A percentile compares a stretch with the other conserved stretches of the same genome.
phyloP scores from a whole-genome alignment of 768 basidiomycete species.

The Flagelloscypha sp. region DNA sequence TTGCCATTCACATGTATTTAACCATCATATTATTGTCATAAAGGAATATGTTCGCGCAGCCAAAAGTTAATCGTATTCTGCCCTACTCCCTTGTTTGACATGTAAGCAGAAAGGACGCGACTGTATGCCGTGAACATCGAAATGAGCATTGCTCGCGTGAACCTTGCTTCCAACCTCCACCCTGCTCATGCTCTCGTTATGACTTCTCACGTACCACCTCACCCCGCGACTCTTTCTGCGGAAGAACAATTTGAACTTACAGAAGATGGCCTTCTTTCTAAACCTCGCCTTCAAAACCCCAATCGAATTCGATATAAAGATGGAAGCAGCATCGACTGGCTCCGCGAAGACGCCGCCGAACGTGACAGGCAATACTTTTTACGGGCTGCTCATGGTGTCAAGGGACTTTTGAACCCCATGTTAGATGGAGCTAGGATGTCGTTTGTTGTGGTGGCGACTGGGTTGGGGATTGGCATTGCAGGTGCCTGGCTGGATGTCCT shows the following conservation, averaged over 20 bases:
- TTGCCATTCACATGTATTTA: no score
- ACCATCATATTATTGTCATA: no score
- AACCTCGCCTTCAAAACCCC: slow-evolving; percentile 19
- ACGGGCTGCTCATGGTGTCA: slow-evolving; percentile 43
- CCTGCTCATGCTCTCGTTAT: no score
- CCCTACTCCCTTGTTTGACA: no score
- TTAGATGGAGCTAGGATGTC: slow-evolving; percentile 54
- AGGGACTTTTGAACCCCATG: slow-evolving; percentile 46
- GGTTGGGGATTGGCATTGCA: slow-evolving; percentile 56
- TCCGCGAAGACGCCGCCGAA: slow-evolving; percentile 56
- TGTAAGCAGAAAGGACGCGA: no score
- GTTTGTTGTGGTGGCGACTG: slow-evolving; percentile 61
- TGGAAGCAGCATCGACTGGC: slow-evolving; percentile 61
- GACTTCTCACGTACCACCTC: no score
- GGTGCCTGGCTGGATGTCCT: slow-evolving; percentile 70
- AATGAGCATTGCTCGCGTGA: no score
- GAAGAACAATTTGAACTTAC: slow-evolving; percentile 40
- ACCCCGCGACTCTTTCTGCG: no score
- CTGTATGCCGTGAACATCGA: no score
- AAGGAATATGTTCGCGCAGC: no score
- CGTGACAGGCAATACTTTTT: slow-evolving; percentile 45
- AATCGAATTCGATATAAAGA: slow-evolving; percentile 40
- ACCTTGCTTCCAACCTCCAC: no score
- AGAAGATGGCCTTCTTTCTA: slow-evolving; percentile 31
- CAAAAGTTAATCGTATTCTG: no score